These are phyloP conservation scores for Coniosporium apollinis DNA, from an alignment of 495 filamentous ascomycete genomes.

Conservation along the genomic window DNA sequence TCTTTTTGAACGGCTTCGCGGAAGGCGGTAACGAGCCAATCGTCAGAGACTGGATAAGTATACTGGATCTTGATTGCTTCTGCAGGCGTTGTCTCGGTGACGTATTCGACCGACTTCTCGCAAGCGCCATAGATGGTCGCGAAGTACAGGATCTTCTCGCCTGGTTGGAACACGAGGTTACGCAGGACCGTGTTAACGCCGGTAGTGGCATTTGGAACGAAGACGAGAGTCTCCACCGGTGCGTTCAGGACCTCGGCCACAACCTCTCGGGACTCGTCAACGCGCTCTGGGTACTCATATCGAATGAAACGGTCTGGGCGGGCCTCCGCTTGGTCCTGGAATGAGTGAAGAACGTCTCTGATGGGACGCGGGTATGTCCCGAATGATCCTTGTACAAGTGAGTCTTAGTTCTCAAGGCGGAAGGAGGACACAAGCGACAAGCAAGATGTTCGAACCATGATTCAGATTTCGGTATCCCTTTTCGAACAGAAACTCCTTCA, in stretches of 20 bases:
- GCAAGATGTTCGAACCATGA: conserved; percentile 41
- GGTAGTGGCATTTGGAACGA: conserved; percentile 67
- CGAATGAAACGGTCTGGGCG: conserved; percentile 59
- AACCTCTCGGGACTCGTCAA: conserved; percentile 45
- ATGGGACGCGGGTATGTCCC: conserved; percentile 53
- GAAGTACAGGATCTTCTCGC: conserved; percentile 35
- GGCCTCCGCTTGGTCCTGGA: conserved; percentile 43
- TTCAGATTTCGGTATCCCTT: conserved; percentile 57
- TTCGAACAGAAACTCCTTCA: conserved; percentile 56
- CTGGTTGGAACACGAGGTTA: conserved; percentile 37
- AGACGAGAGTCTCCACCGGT: conserved; percentile 46
- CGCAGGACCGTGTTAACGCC: conserved; percentile 67
- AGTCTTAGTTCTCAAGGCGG: conserved; percentile 2
- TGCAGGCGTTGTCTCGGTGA: conserved; percentile 40
- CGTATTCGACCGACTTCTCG: conserved; percentile 48
- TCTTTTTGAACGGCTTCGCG: conserved; percentile 24
- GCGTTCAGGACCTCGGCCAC: conserved; percentile 47
- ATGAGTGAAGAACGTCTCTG: conserved; percentile 35
- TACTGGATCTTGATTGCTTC: conserved; percentile 27
- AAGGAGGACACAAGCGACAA: neutral
- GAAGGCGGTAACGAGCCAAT: conserved; percentile 38
- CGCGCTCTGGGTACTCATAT: conserved; percentile 36
- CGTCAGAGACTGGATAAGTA: conserved; percentile 43
- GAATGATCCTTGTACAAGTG: conserved; percentile 45
- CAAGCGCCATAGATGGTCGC: conserved; percentile 62